Evolutionary conservation across 2,329 filamentous ascomycete genomes (phyloP), one percentile per base, ranked within the genome.

Genomic region (Aspergillus latus): DNA sequence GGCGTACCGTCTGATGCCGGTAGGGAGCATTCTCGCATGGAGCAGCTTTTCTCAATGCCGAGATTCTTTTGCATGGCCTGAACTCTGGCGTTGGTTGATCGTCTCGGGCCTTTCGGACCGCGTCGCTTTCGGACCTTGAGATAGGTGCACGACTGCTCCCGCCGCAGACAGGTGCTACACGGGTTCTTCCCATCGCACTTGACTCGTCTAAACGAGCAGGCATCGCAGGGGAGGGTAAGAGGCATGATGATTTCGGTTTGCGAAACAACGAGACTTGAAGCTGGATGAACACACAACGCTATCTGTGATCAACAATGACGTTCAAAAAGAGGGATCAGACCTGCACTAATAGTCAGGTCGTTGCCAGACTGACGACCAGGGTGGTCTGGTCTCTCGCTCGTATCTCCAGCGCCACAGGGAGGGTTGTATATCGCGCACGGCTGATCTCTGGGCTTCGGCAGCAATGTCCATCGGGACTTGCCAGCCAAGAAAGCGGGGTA

Each of bases 121-220:
- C 54, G 54, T 44, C 49, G 54, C 39, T 56, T 56, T 39, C 54
- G 54, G 44, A 56, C 43, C 34, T 52, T 52, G 29, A 56, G 49
- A 46, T 56, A 52, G 21, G 54, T 56, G 43, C 54, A 56, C 30
- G 54, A 29, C 43, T 56, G 54, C 11, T 51, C 43, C 29, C 54
- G 54, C 3, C 48, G 43, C 16, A 52, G 36, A 40, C 54, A 56
- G 37, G 54, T 56, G 30, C 54, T 46, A 44, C 54, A 56, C 10
- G 54, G 54, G 16, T 52, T 52, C 9, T 56, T 52, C 11, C 49
- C 54, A 46, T 56, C 54, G 29, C 54, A 56, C 29, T 56, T 56
- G 5, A 56, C 49, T 52, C 54, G 40, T 32, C 54, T 28, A 15
- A 56, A 56, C 3, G 54, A 52, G 30, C 54, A 56, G 3, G 54